Evolutionary conservation across 139 green algal species (phyloP), one percentile per base, ranked within the genome.

Genomic region (Dunaliella primolecta): DNA sequence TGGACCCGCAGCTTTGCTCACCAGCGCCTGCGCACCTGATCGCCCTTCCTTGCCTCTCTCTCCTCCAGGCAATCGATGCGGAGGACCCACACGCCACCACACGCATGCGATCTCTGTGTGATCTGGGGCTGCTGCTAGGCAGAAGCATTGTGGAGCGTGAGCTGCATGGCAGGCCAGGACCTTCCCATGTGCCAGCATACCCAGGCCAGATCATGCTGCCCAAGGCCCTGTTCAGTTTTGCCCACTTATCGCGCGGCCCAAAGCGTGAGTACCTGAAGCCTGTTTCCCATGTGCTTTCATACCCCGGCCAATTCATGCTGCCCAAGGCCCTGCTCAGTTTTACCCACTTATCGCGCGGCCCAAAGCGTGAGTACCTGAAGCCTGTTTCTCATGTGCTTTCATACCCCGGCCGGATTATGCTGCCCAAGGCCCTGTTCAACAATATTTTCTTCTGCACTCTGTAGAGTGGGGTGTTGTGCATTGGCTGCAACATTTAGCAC

Each of bases 71-170:
- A n/a, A 23, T 34, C 64, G 77, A 33, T 64, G n/a, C n/a, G n/a
- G n/a, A 57, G 78, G 74, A 34, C 35, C 77, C 84, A 36, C 1
- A 33, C 31, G 30, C 30, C 84, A 84, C 64, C 20, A 36, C 7
- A 3, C 57, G 1, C 3, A 1, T 87, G 70, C 79, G 84, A 11
- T 0, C 84, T 0, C 81, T 87, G 32, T 81, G 77, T 24, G 84
- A 87, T 37, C 36, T 87, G 31, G 80, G 37, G 0, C 1, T 78
- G 23, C 71, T 27, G 0, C 31, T 82, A 24, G 84, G 78, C 3
- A 34, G 55, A 32, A 80, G 37, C 72, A 79, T 87, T 32, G 80
- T 84, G 38, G 34, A 36, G 11, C 84, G 84, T 32, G 84, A 87
- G 71, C 27, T 81, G 35, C 0, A 27, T 0, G 78, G 78, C 33